Evolutionary conservation across 805 yeast genomes (phyloP).

Genomic region (Wickerhamiella parazyma): DNA sequence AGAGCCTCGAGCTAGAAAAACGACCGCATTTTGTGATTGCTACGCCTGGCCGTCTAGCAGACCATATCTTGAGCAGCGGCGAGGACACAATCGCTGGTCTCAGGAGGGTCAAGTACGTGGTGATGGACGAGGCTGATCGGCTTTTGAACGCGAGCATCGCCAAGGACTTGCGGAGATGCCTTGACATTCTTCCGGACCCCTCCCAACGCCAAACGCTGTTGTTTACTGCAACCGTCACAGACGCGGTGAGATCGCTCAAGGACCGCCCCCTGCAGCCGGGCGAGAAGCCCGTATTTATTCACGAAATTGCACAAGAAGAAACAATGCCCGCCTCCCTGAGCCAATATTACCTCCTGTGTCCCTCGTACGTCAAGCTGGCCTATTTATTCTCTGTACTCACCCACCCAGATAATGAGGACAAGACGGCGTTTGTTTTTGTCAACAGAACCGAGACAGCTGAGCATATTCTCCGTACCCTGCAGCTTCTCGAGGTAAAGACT

Average conservation of each 20-base stretch:
- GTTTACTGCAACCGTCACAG: conserved; percentile 94
- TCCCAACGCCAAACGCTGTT: conserved; percentile 70
- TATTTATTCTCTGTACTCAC: conserved; percentile 58
- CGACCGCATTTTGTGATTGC: conserved; percentile 93
- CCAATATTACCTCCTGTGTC: conserved; percentile 59
- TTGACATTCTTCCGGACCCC: conserved; percentile 57
- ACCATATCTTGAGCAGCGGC: conserved; percentile 76
- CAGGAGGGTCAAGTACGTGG: conserved; percentile 64
- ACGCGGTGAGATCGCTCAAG: conserved; percentile 69
- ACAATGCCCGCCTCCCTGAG: conserved; percentile 66
- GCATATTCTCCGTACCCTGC: conserved; percentile 60
- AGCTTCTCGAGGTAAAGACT: conserved; percentile 61
- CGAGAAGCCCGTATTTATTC: conserved; percentile 46
- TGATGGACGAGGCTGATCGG: conserved; percentile 93
- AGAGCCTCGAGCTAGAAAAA: conserved; percentile 64
- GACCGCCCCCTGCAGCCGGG: conserved; percentile 45
- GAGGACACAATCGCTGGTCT: conserved; percentile 75
- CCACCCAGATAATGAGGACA: conserved; percentile 45
- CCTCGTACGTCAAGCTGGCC: conserved; percentile 82
- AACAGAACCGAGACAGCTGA: conserved; percentile 88
- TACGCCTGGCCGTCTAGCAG: conserved; percentile 93
- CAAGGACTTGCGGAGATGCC: conserved; percentile 59
- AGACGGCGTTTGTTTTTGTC: conserved; percentile 76
- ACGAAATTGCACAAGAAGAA: conserved; percentile 62
- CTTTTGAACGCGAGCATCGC: conserved; percentile 74